Conservation (phyloP, 345 rosid species). For the Kernera saxatilis region DNA sequence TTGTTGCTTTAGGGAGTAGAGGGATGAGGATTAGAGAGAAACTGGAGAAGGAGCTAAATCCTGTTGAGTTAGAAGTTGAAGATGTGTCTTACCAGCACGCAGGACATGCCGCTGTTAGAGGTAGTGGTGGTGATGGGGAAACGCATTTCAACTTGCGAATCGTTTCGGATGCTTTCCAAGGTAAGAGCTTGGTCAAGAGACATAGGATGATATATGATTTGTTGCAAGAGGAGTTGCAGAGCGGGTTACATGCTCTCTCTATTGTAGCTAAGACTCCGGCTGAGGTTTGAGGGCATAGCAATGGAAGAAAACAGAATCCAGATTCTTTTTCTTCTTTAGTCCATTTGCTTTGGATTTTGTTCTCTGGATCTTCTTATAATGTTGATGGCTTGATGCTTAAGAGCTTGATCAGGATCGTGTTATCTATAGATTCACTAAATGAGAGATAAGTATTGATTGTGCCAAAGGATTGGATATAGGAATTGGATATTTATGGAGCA, state of each 20-base stretch:
- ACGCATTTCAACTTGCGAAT: slow-evolving; percentile 31
- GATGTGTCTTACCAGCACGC: slow-evolving; percentile 79
- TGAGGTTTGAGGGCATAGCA: slow-evolving; percentile 18
- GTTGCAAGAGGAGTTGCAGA: slow-evolving; percentile 30
- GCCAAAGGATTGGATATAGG: slow-evolving; percentile 6
- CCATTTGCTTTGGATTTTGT: slow-evolving; percentile 8
- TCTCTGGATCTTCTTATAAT: background rate
- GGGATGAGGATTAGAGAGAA: slow-evolving; percentile 70
- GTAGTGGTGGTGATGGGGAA: slow-evolving; percentile 27
- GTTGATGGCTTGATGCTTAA: slow-evolving; percentile 9
- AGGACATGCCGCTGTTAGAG: slow-evolving; percentile 42
- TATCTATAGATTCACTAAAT: background rate
- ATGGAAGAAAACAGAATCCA: background rate
- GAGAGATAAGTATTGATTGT: background rate
- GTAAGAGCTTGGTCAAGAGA: slow-evolving; percentile 34
- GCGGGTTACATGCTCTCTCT: slow-evolving; percentile 34
- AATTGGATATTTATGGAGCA: slow-evolving; percentile 1
- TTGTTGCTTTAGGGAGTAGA: slow-evolving; percentile 56
- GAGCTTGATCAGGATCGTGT: slow-evolving; percentile 8
- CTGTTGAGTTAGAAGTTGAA: slow-evolving; percentile 57
- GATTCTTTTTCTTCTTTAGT: slow-evolving; percentile 13
- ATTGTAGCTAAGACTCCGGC: slow-evolving; percentile 32
- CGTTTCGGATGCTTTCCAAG: slow-evolving; percentile 31
- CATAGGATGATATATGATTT: slow-evolving; percentile 28
- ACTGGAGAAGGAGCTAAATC: slow-evolving; percentile 60